Evolutionary conservation across 192 early-diverging fungal species (phyloP).

Genomic region (Backusella circina): DNA sequence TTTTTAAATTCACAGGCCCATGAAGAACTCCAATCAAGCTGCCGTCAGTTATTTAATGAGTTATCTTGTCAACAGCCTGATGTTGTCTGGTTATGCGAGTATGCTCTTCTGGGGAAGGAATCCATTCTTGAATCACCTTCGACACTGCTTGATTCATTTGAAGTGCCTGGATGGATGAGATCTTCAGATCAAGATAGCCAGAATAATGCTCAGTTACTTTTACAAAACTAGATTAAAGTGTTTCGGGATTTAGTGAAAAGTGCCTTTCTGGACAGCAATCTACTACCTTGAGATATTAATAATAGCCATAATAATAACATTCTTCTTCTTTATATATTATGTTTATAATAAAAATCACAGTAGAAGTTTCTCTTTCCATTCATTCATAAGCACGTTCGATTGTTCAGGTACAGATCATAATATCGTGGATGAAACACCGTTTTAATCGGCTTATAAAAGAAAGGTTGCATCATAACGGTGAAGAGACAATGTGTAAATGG

Average conservation of each 20-base stretch:
- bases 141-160: background rate
- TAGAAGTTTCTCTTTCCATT: background rate
- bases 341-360: no score
- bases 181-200: background rate
- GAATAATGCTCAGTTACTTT: background rate
- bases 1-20: constrained; percentile 10
- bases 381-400: no score
- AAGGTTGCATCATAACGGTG: no score
- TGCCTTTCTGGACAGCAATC: no score
- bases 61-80: constrained; percentile 16
- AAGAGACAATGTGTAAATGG: no score
- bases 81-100: constrained; percentile 20
- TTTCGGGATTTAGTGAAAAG: no score
- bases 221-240: constrained; percentile 2
- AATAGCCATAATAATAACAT: no score
- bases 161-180: constrained; percentile 1
- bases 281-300: no score
- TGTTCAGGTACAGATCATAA: no score
- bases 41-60: background rate
- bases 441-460: no score
- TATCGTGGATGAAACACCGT: no score
- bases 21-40: constrained; percentile 15
- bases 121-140: background rate
- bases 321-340: no score
- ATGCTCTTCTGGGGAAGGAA: background rate